Evolutionary conservation across 805 yeast genomes (phyloP), one percentile per base, ranked within the genome.

Genomic region (Yarrowia deformans): DNA sequence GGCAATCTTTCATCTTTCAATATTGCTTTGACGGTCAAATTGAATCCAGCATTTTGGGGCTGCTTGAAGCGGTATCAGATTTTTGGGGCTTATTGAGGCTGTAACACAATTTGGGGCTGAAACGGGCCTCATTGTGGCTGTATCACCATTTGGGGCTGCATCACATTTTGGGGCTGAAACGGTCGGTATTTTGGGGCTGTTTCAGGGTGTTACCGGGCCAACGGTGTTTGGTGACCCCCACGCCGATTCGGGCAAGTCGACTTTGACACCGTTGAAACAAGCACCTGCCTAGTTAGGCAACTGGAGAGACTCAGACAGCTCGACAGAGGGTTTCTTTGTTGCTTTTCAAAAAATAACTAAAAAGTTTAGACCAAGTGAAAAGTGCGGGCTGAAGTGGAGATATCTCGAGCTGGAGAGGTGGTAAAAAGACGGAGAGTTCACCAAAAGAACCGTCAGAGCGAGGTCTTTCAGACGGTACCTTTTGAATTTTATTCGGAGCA

Each of bases 191-290:
- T n/a, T n/a, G n/a, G n/a, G n/a, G 29, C 29, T 23, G 29, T 23
- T 23, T 23, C 29, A 23, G 2, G 2, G 29, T 4, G 29, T 23
- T 23, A 23, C 29, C 29, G 29, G 29, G 29, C 2, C 29, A 23
- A 23, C 29, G 29, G 29, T 23, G 29, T 23, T 40, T 16, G 43
- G 43, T 40, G 52, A 48, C 52, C 52, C 52, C 52, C 52, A 48
- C 52, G 34, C 32, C 9, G 32, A 16, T 19, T 19, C 50, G 12
- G 50, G 52, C 6, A 48, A 48, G 52, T 48, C 52, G 35, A 48
- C 35, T 48, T 29, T 48, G 10, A 9, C 3, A 9, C 50, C 50
- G 50, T 46, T 46, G 50, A 8, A 13, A 46, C 52, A 48, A 48
- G 32, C 6, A 29, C 52, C 52, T 48, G 52, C 52, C 52, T 48